Evolutionary conservation across 148 eudicot species (phyloP).

Genomic region (Fallopia convolvulus): DNA sequence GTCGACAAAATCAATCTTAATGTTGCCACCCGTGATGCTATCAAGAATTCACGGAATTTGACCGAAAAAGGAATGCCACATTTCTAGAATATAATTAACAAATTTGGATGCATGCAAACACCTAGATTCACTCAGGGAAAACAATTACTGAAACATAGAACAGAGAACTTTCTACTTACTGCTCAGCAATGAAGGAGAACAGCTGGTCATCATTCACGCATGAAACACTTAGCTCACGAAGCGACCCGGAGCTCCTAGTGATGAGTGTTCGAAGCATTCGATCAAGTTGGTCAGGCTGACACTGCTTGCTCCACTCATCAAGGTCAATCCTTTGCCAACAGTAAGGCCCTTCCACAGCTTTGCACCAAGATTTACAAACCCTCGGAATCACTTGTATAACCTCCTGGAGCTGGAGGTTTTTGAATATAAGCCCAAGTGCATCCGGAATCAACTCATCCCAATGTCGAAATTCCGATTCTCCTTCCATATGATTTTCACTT

Average conservation of each 20-base stretch:
- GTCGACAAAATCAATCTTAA: not conserved
- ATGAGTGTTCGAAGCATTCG: conserved; percentile 57
- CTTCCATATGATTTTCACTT: conserved; percentile 32
- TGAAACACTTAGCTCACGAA: conserved; percentile 50
- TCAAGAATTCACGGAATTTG: not conserved
- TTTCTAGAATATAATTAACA: not conserved
- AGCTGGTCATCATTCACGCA: conserved; percentile 35
- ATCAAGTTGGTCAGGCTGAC: conserved; percentile 31
- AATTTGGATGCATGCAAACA: not conserved
- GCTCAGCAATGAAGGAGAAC: conserved; percentile 55
- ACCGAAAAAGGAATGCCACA: not conserved
- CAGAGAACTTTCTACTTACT: conserved; percentile 28
- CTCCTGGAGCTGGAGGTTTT: conserved; percentile 43
- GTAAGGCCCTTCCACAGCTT: conserved; percentile 60
- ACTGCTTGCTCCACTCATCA: conserved; percentile 48
- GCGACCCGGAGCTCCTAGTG: conserved; percentile 46
- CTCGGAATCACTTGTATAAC: conserved; percentile 50
- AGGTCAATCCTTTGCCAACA: conserved; percentile 76
- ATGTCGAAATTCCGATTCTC: conserved; percentile 26
- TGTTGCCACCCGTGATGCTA: not conserved
- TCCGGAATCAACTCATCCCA: conserved; percentile 75
- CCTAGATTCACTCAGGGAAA: not conserved
- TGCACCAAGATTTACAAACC: conserved; percentile 69
- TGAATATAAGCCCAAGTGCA: conserved; percentile 57
- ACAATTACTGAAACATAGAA: not conserved